Evolutionary conservation across 75 land plant species (phyloP), one percentile per base, ranked within the genome.

Genomic region (Picea glauca): DNA sequence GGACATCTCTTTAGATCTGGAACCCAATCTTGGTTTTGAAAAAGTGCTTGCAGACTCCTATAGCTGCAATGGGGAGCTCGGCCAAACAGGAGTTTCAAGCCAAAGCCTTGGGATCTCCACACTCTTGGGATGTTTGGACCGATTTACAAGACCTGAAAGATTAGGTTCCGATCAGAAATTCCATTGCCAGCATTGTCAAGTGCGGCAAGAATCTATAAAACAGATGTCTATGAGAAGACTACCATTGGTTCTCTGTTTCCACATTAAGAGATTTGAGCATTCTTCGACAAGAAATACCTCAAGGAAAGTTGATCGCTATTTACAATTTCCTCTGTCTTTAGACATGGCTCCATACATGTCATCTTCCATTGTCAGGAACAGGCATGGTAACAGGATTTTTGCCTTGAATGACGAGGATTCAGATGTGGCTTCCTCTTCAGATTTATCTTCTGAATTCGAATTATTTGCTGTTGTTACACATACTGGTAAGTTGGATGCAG

Each of bases 221-320:
- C 98, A 94, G 63, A 89, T 94, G 95, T 94, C 98, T 14, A 83
- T 94, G 4, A 62, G 89, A 58, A 89, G 87, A 78, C 85, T 94
- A 11, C 98, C 98, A 0, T 32, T 91, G 60, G 95, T 94, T 12
- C 74, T 88, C 7, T 94, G 95, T 76, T 85, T 94, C 57, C 98
- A 94, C 80, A 89, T 94, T 50, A 94, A 94, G 79, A 83, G 98
- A 74, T 92, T 92, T 78, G 95, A 92, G 78, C 98, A 94, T 61
- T 94, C 91, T 1, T 75, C 79, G 20, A 62, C 76, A 12, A 85
- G 85, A 30, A 89, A 86, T 72, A 89, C 82, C 68, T 94, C 90
- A 21, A 79, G 90, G 63, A 94, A 94, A 64, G 84, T 92, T 0
- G 95, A 94, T 56, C 83, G 89, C 11, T 91, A 88, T 72, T 62